Evolutionary conservation across 169 alveolate species (phyloP), one percentile per base, ranked within the genome.

Genomic region (Eimeria praecox): DNA sequence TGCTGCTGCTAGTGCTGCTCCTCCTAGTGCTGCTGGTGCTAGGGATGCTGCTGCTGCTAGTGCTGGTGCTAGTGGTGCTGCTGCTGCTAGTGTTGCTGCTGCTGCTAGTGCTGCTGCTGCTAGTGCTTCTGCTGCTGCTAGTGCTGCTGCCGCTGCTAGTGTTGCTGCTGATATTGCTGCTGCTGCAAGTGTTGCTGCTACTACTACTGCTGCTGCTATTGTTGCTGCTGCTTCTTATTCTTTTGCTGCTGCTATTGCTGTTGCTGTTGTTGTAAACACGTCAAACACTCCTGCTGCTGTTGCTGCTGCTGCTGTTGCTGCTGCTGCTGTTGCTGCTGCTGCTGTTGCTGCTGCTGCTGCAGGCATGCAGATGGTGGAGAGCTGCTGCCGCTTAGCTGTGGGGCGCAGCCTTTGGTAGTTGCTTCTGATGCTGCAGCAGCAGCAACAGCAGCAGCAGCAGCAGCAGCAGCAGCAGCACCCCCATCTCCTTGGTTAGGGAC

Each of bases 331-430:
- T 78, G 89, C 33, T 24, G 56, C 66, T 78, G 56, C 64, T 38
- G 56, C 89, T 14, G 56, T 24, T 78, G 66, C 64, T 78, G 89
- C 54, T 78, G 89, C 89, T 64, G 75, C 38, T 78, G 89, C 64
- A 78, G 89, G 89, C 89, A 78, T 38, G 89, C 22, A 10, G 89
- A 78, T 42, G 89, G 66, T 18, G 89, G 89, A 56, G 89, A 78
- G 64, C 42, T 78, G 89, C 89, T 78, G 56, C 89, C 89, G 5
- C 46, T 78, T 49, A 44, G 89, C 89, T 78, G 66, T 64, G 89
- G 89, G 66, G 89, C 89, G 89, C 89, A 78, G 89, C 89, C 89
- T 10, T 33, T 78, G 89, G 18, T 64, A 5, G 75, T 18, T 18
- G 33, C 75, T n/a, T 27, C 75, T 64, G 59, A 52, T 9, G 49